Evolutionary conservation across 2,329 filamentous ascomycete species (phyloP).

Genomic region (Monilinia polystroma): DNA sequence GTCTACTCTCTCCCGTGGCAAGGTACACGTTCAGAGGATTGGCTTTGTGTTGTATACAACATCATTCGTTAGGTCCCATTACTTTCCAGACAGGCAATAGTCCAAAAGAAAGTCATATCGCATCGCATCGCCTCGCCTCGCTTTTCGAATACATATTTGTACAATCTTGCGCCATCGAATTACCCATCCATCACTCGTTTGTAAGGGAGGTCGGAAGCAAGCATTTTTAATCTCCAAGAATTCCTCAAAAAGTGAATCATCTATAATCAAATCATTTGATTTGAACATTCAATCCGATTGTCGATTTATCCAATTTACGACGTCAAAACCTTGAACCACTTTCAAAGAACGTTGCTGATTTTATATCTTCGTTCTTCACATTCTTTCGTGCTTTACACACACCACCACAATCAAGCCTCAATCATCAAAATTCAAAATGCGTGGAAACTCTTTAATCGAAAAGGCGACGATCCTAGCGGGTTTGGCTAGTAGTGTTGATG

Average conservation of each 20-base stretch:
- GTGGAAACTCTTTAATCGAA: slow-evolving; percentile 9
- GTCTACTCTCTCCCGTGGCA: slow-evolving; percentile 4
- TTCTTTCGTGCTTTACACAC: slow-evolving; percentile 2
- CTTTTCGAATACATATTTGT: neutral
- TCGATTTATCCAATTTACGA: neutral
- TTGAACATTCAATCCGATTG: neutral
- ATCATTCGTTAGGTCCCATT: neutral
- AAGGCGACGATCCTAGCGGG: slow-evolving; percentile 3
- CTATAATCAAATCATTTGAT: neutral
- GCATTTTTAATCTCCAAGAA: neutral
- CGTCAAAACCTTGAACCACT: neutral
- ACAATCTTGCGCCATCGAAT: neutral
- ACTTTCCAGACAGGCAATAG: no score
- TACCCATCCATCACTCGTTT: neutral
- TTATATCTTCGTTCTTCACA: slow-evolving; percentile 7
- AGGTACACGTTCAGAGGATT: neutral
- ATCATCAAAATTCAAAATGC: slow-evolving; percentile 11
- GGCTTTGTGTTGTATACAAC: slow-evolving; percentile 8
- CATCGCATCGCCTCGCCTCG: slow-evolving; percentile 11
- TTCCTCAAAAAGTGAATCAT: slow-evolving; percentile 4
- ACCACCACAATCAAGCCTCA: neutral
- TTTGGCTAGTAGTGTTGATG: slow-evolving; percentile 45
- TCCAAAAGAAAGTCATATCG: neutral
- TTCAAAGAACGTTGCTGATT: neutral
- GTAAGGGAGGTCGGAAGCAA: neutral